Evolutionary conservation across 148 eudicot genomes (phyloP).

Genomic region (Spergularia bocconei): DNA sequence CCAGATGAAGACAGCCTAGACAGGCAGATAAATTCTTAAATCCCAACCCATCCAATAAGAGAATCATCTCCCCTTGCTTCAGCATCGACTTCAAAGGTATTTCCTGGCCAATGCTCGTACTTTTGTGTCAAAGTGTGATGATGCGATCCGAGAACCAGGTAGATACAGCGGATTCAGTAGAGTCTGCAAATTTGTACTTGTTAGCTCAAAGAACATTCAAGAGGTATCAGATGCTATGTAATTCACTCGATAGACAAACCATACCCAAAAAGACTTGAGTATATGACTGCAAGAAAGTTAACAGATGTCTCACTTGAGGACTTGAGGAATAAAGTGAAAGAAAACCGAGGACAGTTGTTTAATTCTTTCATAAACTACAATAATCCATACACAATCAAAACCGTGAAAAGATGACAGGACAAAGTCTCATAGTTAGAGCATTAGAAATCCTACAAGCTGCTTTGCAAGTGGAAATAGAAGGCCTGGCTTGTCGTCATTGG

Average conservation of each 20-base stretch:
- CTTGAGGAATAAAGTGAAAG: no score
- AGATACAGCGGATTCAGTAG: conserved; percentile 89
- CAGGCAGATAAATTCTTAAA: neutral
- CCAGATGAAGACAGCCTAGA: neutral
- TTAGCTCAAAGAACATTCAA: conserved; percentile 2
- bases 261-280: no score
- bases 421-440: no score
- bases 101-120: conserved; percentile 93
- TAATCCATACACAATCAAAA: no score
- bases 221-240: neutral
- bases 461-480: no score
- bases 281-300: no score
- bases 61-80: conserved; percentile 9
- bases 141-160: conserved; percentile 86
- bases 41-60: neutral
- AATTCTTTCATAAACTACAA: neutral
- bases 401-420: no score
- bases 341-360: no score
- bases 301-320: neutral
- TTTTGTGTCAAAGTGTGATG: conserved; percentile 97
- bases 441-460: no score
- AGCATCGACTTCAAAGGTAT: conserved; percentile 49
- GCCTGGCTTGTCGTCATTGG: no score
- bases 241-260: neutral
- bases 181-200: conserved; percentile 45